Conservation (phyloP, 345 rosid species). For the Turritis glabra region DNA sequence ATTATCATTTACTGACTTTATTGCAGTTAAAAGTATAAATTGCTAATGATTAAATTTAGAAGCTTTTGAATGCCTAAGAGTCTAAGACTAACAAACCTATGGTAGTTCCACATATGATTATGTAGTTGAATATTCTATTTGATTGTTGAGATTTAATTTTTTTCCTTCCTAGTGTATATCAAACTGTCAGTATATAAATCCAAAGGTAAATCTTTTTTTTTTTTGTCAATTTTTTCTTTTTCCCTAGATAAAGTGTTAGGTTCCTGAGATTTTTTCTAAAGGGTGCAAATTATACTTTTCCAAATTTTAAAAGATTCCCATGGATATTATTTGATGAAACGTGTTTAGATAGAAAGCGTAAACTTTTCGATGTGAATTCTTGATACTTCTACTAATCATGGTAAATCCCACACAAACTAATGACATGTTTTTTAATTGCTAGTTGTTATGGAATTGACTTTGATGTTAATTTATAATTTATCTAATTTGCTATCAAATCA, state of each 20-base stretch:
- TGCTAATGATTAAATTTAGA: conserved; percentile 16
- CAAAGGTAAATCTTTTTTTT: too few species aligned
- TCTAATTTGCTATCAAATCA: neutral
- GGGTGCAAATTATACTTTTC: too few species aligned
- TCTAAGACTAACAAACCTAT: conserved; percentile 2
- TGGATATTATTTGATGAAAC: neutral
- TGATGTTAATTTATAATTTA: neutral
- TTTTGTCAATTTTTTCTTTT: too few species aligned
- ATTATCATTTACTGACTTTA: conserved; percentile 13
- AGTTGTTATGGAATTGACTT: conserved; percentile 14
- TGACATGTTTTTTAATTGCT: conserved; percentile 5
- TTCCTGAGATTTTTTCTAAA: too few species aligned
- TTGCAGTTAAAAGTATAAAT: neutral
- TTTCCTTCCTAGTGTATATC: neutral
- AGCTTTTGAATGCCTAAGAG: conserved; percentile 1
- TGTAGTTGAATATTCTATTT: neutral
- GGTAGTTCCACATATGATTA: neutral
- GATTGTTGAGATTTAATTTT: neutral
- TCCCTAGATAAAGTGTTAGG: too few species aligned
- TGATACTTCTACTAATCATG: neutral
- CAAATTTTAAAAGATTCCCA: too few species aligned
- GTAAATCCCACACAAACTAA: neutral
- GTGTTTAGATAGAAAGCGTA: neutral
- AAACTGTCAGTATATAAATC: too few species aligned
- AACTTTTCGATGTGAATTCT: neutral